Evolutionary conservation across 106 monocot genomes (phyloP).

Genomic region (Platanthera zijinensis): DNA sequence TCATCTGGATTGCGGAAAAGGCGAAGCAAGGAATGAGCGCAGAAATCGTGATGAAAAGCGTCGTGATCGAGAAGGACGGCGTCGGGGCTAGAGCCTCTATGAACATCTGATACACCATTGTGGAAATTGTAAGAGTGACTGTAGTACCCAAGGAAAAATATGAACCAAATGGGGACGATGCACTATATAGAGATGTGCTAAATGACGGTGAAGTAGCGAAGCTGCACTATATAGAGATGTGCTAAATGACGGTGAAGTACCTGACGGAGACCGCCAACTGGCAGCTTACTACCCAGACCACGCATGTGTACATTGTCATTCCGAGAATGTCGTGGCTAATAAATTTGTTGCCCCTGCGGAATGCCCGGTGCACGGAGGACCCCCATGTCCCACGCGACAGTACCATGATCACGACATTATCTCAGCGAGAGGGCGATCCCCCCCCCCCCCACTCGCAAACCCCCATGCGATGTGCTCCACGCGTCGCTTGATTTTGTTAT

Average conservation of each 20-base stretch:
- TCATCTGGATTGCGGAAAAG: constrained; percentile 51
- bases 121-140: constrained; percentile 44
- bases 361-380: constrained; percentile 13
- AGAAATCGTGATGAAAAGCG: constrained; percentile 48
- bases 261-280: constrained; percentile 81
- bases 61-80: constrained; percentile 46
- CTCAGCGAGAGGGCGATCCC: no score
- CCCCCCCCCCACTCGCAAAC: no score
- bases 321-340: constrained; percentile 40
- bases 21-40: constrained; percentile 62
- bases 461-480: no score
- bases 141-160: constrained; percentile 56
- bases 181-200: constrained; percentile 93
- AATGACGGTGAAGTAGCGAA: constrained; percentile 70
- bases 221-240: no score
- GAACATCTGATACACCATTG: constrained; percentile 54
- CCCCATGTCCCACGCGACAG: no score
- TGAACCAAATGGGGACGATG: constrained; percentile 62
- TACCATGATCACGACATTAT: no score
- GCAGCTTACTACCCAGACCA: constrained; percentile 89
- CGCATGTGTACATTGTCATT: constrained; percentile 60
- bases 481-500: no score
- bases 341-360: constrained; percentile 34
- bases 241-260: no score
- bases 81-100: constrained; percentile 51